A percentile compares a stretch with the other conserved stretches of the same genome.
Evolutionary conservation across 2,329 filamentous ascomycete genomes (phyloP).

Genomic region (Paecilomyces niveus): DNA sequence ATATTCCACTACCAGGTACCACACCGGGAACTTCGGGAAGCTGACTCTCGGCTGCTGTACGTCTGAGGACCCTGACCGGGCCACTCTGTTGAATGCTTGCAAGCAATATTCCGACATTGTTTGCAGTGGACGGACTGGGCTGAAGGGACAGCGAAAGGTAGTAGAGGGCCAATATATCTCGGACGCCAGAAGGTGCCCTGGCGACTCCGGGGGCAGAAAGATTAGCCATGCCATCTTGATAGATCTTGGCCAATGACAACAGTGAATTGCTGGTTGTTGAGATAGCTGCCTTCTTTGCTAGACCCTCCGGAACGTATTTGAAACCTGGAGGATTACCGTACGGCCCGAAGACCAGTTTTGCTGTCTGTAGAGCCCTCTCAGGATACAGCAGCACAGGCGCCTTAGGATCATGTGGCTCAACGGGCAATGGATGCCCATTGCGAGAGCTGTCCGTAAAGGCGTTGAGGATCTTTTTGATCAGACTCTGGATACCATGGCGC

Average conservation of each 20-base stretch:
- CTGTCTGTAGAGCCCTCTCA: constrained; percentile 74
- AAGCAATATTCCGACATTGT: constrained; percentile 96
- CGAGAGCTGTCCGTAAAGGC: constrained; percentile 53
- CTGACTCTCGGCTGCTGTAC: constrained; percentile 28
- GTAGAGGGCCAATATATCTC: constrained; percentile 89
- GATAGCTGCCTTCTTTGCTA: constrained; percentile 70
- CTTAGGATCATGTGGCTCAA: constrained; percentile 24
- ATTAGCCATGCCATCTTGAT: constrained; percentile 89
- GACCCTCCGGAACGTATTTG: constrained; percentile 60
- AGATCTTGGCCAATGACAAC: constrained; percentile 91
- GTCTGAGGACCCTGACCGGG: constrained; percentile 27
- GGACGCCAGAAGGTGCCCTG: constrained; percentile 65
- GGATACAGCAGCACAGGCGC: constrained; percentile 74
- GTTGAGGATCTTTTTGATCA: constrained; percentile 70
- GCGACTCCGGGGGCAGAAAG: constrained; percentile 51
- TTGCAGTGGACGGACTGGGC: constrained; percentile 93
- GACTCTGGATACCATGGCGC: constrained; percentile 62
- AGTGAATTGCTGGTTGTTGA: constrained; percentile 94
- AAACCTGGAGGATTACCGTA: constrained; percentile 75
- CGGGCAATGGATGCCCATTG: constrained; percentile 29
- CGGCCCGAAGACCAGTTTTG: constrained; percentile 71
- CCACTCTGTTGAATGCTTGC: constrained; percentile 77
- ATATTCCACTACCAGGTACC: constrained; percentile 75
- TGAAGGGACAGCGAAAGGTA: constrained; percentile 92
- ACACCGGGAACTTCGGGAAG: constrained; percentile 65